A percentile compares a stretch with the other conserved stretches of the same genome.
phyloP scores from a whole-genome alignment of 441 rosid genomes.

The Pelargonium cotyledonis region DNA sequence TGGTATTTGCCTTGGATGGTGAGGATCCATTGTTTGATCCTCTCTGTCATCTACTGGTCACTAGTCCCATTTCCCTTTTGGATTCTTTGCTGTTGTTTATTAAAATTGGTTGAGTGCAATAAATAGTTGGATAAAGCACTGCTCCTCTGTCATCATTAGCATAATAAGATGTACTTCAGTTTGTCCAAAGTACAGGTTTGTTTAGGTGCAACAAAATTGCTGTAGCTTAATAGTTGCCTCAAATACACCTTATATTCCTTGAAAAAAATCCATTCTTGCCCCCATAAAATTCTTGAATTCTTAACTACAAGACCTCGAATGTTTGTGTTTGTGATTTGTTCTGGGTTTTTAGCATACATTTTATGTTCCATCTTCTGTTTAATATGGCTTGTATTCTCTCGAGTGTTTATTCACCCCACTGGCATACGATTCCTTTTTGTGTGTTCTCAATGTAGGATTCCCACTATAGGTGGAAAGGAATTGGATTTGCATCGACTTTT shows the following conservation, averaged over 20 bases:
- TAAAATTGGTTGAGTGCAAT: not conserved
- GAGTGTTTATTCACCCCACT: not conserved
- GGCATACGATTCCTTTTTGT: slow-evolving; percentile 5
- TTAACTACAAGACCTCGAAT: not conserved
- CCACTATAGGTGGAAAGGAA: slow-evolving; percentile 83
- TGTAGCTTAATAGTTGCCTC: not conserved
- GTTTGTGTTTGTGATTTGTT: not conserved
- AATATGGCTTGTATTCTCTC: not conserved
- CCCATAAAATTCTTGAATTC: too few species aligned
- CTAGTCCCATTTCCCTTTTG: not conserved
- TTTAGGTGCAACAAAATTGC: not conserved
- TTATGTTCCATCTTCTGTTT: not conserved
- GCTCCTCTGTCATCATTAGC: not conserved
- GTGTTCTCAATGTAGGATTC: slow-evolving; percentile 52
- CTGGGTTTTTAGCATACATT: not conserved
- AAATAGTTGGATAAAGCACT: not conserved
- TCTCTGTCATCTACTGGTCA: not conserved
- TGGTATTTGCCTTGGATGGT: not conserved
- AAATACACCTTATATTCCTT: too few species aligned
- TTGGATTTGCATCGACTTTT: slow-evolving; percentile 87
- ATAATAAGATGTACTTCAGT: not conserved
- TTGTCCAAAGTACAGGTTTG: not conserved
- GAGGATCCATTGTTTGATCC: not conserved
- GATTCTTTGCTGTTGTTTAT: not conserved
- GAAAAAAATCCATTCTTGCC: too few species aligned